Percentiles rank a stretch among this genome's conserved stretches.
These are phyloP conservation scores for Vigna nakashimae DNA, from an alignment of 306 rosid genomes.

Conservation along the genomic window DNA sequence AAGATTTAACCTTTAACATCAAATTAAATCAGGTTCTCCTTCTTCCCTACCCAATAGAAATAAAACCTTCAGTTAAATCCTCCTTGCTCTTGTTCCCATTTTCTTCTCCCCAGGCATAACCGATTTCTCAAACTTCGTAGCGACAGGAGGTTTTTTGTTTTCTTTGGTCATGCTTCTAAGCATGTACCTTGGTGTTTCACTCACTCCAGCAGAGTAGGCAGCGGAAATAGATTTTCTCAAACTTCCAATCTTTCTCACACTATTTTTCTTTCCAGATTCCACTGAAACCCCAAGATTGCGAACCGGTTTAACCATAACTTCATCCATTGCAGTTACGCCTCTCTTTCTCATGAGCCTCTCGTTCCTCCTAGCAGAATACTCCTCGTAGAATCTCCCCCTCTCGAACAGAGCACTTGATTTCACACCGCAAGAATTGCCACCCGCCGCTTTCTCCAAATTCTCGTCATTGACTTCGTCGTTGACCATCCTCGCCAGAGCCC, in stretches of 20 bases:
- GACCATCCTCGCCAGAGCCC: constrained; percentile 68
- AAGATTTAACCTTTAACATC: constrained; percentile 35
- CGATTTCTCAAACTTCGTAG: constrained; percentile 52
- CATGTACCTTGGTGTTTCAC: constrained; percentile 81
- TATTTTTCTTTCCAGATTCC: constrained; percentile 72
- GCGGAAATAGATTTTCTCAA: constrained; percentile 77
- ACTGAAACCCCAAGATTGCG: constrained; percentile 66
- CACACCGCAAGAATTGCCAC: constrained; percentile 18
- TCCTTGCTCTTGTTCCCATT: constrained; percentile 44
- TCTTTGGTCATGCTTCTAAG: constrained; percentile 88
- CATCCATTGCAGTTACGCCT: constrained; percentile 42
- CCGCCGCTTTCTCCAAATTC: constrained; percentile 21
- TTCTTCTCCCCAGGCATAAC: constrained; percentile 45
- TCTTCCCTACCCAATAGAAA: not conserved
- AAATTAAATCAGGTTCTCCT: constrained; percentile 38
- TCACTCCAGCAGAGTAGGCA: constrained; percentile 59
- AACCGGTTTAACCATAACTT: constrained; percentile 36
- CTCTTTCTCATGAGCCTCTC: constrained; percentile 83
- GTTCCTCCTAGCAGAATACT: constrained; percentile 86
- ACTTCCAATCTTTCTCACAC: constrained; percentile 63
- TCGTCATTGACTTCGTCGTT: constrained; percentile 54
- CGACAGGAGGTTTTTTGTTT: constrained; percentile 79
- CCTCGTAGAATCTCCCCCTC: constrained; percentile 84
- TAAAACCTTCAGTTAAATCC: constrained; percentile 39
- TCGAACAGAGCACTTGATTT: constrained; percentile 54